Evolutionary conservation across 192 early-diverging fungal genomes (phyloP).

Genomic region (Podila epicladia): DNA sequence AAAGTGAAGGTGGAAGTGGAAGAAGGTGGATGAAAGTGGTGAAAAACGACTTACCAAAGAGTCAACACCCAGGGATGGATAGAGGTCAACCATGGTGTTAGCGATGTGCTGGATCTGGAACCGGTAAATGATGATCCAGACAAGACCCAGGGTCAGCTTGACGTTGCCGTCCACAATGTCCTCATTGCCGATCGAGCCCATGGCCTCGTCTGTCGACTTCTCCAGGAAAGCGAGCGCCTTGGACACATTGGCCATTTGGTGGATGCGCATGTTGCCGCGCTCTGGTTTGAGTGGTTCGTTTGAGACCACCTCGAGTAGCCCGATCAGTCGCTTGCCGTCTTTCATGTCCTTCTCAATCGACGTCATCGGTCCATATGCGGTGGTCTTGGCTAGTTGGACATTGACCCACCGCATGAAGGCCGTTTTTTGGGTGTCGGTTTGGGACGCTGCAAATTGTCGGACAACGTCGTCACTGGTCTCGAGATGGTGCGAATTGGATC

Average conservation of each 20-base stretch:
- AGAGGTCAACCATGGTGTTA: conserved; percentile 44
- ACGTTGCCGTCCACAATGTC: conserved; percentile 82
- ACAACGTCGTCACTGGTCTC: conserved; percentile 52
- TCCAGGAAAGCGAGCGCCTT: conserved; percentile 75
- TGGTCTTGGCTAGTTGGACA: conserved; percentile 55
- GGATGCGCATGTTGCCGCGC: conserved; percentile 78
- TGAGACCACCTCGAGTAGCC: conserved; percentile 76
- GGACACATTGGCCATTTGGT: conserved; percentile 81
- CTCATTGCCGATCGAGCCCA: conserved; percentile 77
- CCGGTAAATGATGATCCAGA: conserved; percentile 66
- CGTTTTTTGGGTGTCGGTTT: conserved; percentile 59
- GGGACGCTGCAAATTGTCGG: conserved; percentile 56
- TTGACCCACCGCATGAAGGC: conserved; percentile 72
- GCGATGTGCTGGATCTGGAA: conserved; percentile 62
- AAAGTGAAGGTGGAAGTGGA: too few relatives aligned
- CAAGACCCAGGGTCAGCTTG: conserved; percentile 69
- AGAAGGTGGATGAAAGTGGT: neutral
- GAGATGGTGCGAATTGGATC: conserved; percentile 11
- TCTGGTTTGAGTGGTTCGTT: conserved; percentile 78
- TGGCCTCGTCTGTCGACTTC: conserved; percentile 49
- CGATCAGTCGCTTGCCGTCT: conserved; percentile 76
- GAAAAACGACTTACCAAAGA: conserved; percentile 29
- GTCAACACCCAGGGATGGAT: conserved; percentile 36
- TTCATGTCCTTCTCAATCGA: conserved; percentile 69
- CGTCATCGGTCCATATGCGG: conserved; percentile 51